Evolutionary conservation across 768 basidiomycete species (phyloP), one percentile per base, ranked within the genome.

Genomic region (Lactarius akahatsu): DNA sequence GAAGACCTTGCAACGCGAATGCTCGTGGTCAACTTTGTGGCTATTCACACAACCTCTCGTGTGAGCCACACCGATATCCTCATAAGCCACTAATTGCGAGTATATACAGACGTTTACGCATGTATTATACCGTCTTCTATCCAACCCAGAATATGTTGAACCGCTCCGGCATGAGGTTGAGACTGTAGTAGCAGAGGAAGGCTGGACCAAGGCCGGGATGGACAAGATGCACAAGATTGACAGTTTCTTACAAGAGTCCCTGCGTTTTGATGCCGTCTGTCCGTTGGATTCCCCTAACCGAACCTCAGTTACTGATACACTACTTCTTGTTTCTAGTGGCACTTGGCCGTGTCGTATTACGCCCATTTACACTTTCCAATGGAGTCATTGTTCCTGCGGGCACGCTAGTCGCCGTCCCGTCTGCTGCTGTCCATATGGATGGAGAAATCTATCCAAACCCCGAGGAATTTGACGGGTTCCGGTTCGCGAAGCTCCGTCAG

Each of bases 391-490:
- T 78, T 56, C 81, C 81, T n/a, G 70, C 69, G 5, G 83, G 82
- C 61, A 77, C 76, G 30, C 72, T 75, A 30, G 69, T 81, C 23
- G 70, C 73, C 16, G 73, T 77, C 13, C 76, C 77, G 15, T 62
- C 74, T 8, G 58, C 66, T 28, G 67, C 76, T n/a, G 73, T 78
- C 72, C 79, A 80, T 65, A 73, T 73, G 20, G 80, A 84, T 65
- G 74, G 74, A n/a, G 74, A 73, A 20, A 71, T 75, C 28, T 87
- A 85, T 68, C 65, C 73, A 20, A 76, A 82, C 58, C 74, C 85
- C 0, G 69, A 74, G 10, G 59, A 34, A 47, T 83, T 83, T 52
- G 74, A 80, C 34, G 76, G 80, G 1, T 79, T 80, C 62, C 75
- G 82, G 16, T 83, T 82, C 70, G 66, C 75, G 28, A 63, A 74